Evolutionary conservation across 352 stramenopile genomes (phyloP), one percentile per base, ranked within the genome.

Genomic region (Globisporangium uncinulatum): DNA sequence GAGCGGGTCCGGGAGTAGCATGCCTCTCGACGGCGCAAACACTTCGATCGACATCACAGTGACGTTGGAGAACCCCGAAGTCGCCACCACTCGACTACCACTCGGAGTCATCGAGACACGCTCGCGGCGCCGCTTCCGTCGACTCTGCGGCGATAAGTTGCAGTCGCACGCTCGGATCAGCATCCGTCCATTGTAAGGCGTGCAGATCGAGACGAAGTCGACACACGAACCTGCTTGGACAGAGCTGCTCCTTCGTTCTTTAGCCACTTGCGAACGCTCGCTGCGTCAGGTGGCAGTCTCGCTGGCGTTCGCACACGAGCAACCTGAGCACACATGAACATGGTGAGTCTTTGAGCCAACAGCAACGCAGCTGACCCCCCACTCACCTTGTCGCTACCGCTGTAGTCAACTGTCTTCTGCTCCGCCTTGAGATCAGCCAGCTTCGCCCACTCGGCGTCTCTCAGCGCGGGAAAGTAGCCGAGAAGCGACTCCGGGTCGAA

Each of bases 41-140:
- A 93, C 57, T 54, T 96, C 87, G 29, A 96, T 58, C 8, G 84
- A 92, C 19, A 96, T 47, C 24, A 90, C 65, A 3, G 86, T 95
- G 13, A 96, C 52, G 59, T 92, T 94, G 4, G 81, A 88, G 21
- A 73, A 63, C 17, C 71, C 66, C 0, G 69, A 56, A 21, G 58
- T 66, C 0, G 68, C 67, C 1, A 48, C 24, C 14, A 64, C 46
- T 29, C 57, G 51, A 42, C 53, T 60, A 7, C 42, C 41, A 20
- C 39, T 62, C 21, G 45, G 39, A 5, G 54, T 45, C 17, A 31
- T 49, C 29, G 36, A 62, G 9, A 46, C 50, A 13, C 50, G 50
- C 20, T 42, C 19, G 6, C 20, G 20, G n/a, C 34, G 37, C 13
- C 31, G 21, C 53, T 51, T 58, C 7, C 41, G 53, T 32, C 42